phyloP scores from a whole-genome alignment of 2,329 filamentous ascomycete genomes.

The Sporothrix pseudoabietina region DNA sequence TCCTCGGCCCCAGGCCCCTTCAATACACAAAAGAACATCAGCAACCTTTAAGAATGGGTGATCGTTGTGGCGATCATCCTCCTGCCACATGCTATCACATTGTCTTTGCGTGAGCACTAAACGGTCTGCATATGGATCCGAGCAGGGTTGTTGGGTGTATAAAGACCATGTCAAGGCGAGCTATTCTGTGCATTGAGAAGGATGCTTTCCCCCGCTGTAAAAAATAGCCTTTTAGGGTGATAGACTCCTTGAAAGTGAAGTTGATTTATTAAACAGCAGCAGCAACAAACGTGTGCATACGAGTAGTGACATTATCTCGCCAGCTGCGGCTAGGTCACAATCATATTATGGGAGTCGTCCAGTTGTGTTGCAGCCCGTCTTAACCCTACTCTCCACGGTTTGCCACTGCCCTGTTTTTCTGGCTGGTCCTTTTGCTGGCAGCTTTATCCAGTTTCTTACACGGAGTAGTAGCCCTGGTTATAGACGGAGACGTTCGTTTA shows the following conservation, averaged over 20 bases:
- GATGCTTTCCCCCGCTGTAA: background rate
- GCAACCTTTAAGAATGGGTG: background rate
- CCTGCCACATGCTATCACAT: background rate
- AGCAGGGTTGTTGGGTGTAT: background rate
- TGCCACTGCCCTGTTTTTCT: constrained; percentile 13
- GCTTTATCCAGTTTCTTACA: background rate
- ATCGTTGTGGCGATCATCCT: background rate
- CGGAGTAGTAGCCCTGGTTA: background rate
- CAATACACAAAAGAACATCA: background rate
- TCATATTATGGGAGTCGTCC: background rate
- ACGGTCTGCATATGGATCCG: background rate
- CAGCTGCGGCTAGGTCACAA: background rate
- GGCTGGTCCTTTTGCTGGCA: constrained; percentile 11
- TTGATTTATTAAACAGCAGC: no score
- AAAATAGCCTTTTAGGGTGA: no score
- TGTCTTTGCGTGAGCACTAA: background rate
- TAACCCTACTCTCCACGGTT: background rate
- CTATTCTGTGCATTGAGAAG: no score
- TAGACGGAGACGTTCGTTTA: background rate
- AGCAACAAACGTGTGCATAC: no score
- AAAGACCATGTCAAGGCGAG: no score
- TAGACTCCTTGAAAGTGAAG: no score
- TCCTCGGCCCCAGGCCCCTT: background rate
- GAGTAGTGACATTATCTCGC: background rate
- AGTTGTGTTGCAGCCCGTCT: background rate